Conservation (phyloP, 768 basidiomycete species). For the Rhizopogon rudus region DNA sequence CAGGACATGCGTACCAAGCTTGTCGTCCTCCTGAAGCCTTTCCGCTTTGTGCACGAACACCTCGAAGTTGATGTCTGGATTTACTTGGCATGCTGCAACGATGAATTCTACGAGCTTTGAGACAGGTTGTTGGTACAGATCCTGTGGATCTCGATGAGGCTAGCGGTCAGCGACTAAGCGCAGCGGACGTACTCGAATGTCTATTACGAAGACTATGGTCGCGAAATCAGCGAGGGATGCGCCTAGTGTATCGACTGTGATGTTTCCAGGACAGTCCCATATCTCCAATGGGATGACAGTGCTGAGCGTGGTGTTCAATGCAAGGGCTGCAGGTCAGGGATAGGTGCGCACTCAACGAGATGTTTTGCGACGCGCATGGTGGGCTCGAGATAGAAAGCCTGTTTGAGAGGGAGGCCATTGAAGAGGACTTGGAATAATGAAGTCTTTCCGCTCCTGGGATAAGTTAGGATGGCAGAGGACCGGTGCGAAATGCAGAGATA, state of each 20-base stretch:
- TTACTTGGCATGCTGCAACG: conserved; percentile 67
- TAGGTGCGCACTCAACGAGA: conserved; percentile 66
- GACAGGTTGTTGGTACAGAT: conserved; percentile 81
- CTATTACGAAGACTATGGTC: conserved; percentile 89
- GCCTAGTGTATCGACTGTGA: conserved; percentile 73
- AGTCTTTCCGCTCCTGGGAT: conserved; percentile 80
- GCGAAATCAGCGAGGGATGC: conserved; percentile 75
- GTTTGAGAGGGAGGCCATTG: conserved; percentile 73
- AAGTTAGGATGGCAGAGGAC: conserved; percentile 2
- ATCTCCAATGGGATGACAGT: conserved; percentile 90
- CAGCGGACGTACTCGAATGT: conserved; percentile 72
- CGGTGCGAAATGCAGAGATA: conserved; percentile 3
- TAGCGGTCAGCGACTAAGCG: conserved; percentile 3
- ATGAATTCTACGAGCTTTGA: conserved; percentile 79
- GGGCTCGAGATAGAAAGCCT: conserved; percentile 87
- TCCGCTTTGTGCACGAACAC: conserved; percentile 97
- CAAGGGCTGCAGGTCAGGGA: not conserved
- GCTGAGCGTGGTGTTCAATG: conserved; percentile 35
- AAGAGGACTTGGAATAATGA: conserved; percentile 92
- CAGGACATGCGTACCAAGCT: conserved; percentile 55
- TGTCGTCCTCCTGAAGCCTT: conserved; percentile 85
- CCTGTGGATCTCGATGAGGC: conserved; percentile 35
- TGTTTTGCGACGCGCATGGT: conserved; percentile 75
- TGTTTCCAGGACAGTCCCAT: conserved; percentile 92
- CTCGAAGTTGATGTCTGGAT: conserved; percentile 76